phyloP scores from a whole-genome alignment of 179 eudicot genomes.

The Gypsophila paniculata region DNA sequence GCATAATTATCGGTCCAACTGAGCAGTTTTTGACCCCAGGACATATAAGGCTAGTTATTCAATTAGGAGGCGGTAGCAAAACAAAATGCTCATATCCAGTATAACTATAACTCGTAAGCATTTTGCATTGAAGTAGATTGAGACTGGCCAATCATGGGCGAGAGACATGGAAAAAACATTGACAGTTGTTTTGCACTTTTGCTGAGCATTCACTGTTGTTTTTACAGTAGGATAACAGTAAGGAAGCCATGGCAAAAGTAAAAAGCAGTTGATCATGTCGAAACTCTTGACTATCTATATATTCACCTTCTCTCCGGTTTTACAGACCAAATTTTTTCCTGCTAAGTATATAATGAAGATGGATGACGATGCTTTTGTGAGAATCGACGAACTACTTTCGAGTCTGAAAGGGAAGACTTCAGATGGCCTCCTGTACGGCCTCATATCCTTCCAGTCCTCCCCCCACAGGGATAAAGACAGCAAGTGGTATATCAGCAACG shows the following conservation, averaged over 20 bases:
- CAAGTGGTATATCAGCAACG: conserved; percentile 80
- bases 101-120: not conserved
- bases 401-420: conserved; percentile 57
- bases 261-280: not conserved
- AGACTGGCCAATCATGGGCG: not conserved
- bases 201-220: not conserved
- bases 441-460: conserved; percentile 63
- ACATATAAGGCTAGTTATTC: too few species aligned
- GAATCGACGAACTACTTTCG: conserved; percentile 81
- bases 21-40: too few species aligned
- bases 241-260: not conserved
- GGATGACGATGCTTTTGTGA: conserved; percentile 91
- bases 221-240: not conserved
- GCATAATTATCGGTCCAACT: too few species aligned
- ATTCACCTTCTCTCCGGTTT: conserved; percentile 17
- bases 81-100: not conserved
- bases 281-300: not conserved
- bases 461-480: conserved; percentile 81
- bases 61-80: not conserved
- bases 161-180: not conserved
- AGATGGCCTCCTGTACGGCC: conserved; percentile 72
- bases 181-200: not conserved
- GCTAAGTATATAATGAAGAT: conserved; percentile 89
- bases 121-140: not conserved
- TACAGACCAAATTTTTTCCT: conserved; percentile 70